Evolutionary conservation across 2,329 filamentous ascomycete species (phyloP).

Genomic region (Mycosphaerella arachidis): DNA sequence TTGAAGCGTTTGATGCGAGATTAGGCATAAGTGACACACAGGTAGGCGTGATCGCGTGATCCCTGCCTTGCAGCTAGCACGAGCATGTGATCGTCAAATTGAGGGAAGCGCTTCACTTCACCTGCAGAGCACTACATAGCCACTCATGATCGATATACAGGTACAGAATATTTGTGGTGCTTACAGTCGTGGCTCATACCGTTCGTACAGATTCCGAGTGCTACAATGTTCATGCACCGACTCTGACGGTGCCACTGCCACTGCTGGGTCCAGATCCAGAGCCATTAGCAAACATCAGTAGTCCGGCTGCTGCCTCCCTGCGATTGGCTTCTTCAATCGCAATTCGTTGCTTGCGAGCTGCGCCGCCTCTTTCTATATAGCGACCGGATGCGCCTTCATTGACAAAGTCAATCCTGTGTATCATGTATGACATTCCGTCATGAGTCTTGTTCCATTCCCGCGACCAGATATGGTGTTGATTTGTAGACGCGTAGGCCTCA

Average conservation of each 20-base stretch:
- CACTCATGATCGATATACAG: background rate
- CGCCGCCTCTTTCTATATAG: slow-evolving; percentile 43
- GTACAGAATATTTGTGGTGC: background rate
- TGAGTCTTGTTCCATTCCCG: slow-evolving; percentile 72
- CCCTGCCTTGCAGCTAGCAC: background rate
- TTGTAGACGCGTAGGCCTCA: slow-evolving; percentile 68
- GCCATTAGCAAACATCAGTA: slow-evolving; percentile 28
- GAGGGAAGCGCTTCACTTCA: background rate
- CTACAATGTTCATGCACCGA: slow-evolving; percentile 12
- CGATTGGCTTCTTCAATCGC: slow-evolving; percentile 34
- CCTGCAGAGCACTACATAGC: background rate
- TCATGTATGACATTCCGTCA: slow-evolving; percentile 85
- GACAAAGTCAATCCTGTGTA: slow-evolving; percentile 78
- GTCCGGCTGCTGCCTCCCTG: slow-evolving; percentile 29
- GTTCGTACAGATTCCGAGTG: background rate
- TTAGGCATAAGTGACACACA: background rate
- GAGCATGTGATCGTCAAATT: background rate
- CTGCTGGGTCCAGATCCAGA: slow-evolving; percentile 1
- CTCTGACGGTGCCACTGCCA: slow-evolving; percentile 9
- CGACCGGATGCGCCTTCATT: slow-evolving; percentile 60
- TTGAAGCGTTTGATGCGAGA: background rate
- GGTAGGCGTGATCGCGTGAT: background rate
- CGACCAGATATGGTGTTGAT: slow-evolving; percentile 75
- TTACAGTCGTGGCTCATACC: background rate
- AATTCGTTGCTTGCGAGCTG: slow-evolving; percentile 48